phyloP scores from a whole-genome alignment of 306 rosid genomes.

The Fragaria vesca region DNA sequence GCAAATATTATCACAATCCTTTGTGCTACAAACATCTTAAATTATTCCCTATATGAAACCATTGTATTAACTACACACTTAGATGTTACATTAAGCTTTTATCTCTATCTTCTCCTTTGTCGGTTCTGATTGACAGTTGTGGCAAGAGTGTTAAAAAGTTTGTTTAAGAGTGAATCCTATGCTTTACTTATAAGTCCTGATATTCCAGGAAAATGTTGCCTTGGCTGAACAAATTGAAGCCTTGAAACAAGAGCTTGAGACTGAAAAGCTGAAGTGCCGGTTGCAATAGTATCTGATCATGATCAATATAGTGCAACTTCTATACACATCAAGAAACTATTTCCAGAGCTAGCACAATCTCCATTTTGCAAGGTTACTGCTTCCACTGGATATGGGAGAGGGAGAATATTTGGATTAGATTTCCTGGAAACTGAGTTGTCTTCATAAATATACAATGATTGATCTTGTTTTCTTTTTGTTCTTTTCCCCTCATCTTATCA shows the following conservation, averaged over 20 bases:
- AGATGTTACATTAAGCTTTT: neutral
- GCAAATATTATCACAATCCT: neutral
- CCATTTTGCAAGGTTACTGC: constrained; percentile 7
- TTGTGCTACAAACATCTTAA: neutral
- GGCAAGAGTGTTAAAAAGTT: neutral
- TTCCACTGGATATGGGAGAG: neutral
- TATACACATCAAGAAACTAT: neutral
- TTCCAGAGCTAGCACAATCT: neutral
- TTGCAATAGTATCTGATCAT: constrained; percentile 20
- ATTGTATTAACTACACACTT: neutral
- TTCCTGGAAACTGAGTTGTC: constrained; percentile 20
- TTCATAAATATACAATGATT: constrained; percentile 8
- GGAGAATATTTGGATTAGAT: neutral
- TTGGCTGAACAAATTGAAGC: constrained; percentile 51
- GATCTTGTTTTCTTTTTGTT: neutral
- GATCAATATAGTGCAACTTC: neutral
- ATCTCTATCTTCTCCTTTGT: no score
- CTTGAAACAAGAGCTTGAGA: constrained; percentile 54
- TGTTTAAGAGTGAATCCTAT: neutral
- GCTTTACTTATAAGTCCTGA: constrained; percentile 20
- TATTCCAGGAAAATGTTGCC: constrained; percentile 48
- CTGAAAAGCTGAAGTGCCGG: constrained; percentile 49
- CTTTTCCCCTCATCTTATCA: no score
- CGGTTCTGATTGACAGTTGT: neutral
- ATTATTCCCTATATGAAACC: neutral